Base-by-base conservation (phyloP, 2,329 filamentous ascomycete genomes). In the Emmonsia crescens region DNA sequence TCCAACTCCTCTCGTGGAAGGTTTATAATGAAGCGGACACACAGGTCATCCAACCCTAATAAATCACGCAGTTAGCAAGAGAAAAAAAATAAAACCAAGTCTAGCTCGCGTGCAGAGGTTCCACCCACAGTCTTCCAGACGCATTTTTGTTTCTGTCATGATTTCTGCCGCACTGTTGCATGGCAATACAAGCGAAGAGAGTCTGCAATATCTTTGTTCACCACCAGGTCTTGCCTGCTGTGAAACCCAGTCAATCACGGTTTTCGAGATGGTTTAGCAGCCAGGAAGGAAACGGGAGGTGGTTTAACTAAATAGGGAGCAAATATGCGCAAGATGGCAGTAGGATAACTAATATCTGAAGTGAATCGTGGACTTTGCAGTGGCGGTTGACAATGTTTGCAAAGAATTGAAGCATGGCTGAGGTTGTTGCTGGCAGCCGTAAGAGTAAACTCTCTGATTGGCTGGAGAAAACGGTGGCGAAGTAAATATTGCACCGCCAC, bases 1-100 rank as follows among this genome's bases (percentile, higher is more conserved):
- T 87, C 86, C 55, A 97, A 84, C 76, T 99, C 94, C 76, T 94
- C 91, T 66, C 89, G 83, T 54, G 95, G 94, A 64, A 97, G 84
- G 77, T 99, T 97, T 76, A 97, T 91, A 73, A 99, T 93, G 78
- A 99, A 99, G 73, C 95, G 91, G 74, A 96, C 93, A 77, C 91
- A 96, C 63, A 97, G 84, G 78, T 97, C 93, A 86, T 97, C 93
- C 79, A 97, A 83, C 92, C 90, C 89, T 93, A 71, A 60, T 38
- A 40, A 60, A 61, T 29, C 9, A 42, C 27, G 9, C 12, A 6
- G 49, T 61, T 12, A 49, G 59, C 27, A 57, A 19, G 12, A 56
- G 27, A 56, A 4, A 2, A 14, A 31, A 36, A 36, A 36, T 5
- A 27, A 21, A 2, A 24, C 10, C 10, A 48, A 14, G 21, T 21